These are phyloP conservation scores for Alternaria sp. DNA, from an alignment of 2,329 filamentous ascomycete genomes.

Conservation along the genomic window DNA sequence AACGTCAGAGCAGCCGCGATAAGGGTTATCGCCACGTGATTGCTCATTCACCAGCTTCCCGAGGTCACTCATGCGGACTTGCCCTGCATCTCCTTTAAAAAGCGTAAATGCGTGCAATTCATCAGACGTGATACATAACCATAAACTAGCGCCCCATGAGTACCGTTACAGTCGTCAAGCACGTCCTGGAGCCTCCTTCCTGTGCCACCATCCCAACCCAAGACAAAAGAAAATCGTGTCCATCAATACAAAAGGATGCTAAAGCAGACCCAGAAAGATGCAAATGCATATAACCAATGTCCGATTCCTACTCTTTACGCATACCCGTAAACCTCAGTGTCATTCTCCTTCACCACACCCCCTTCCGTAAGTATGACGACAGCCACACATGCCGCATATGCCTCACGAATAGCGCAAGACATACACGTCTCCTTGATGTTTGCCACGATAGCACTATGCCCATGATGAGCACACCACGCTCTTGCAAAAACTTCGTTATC, in stretches of 20 bases:
- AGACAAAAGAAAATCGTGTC: conserved; percentile 11
- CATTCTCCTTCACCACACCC: conserved; percentile 56
- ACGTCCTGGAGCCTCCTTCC: background rate
- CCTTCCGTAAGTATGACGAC: conserved; percentile 71
- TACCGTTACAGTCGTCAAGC: conserved; percentile 23
- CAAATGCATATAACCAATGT: conserved; percentile 12
- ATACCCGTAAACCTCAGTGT: conserved; percentile 41
- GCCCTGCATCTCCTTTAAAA: background rate
- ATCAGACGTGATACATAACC: conserved; percentile 39
- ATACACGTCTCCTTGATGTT: conserved; percentile 75
- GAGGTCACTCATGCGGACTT: background rate
- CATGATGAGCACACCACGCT: conserved; percentile 81
- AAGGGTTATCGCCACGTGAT: conserved; percentile 27
- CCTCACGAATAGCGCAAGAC: conserved; percentile 77
- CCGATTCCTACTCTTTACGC: conserved; percentile 13
- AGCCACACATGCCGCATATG: conserved; percentile 76
- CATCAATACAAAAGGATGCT: conserved; percentile 5
- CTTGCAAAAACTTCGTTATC: conserved; percentile 81
- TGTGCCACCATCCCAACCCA: conserved; percentile 1
- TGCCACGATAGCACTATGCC: conserved; percentile 74
- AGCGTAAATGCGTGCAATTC: conserved; percentile 33
- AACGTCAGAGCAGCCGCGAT: conserved; percentile 15
- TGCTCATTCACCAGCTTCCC: background rate
- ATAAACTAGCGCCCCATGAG: conserved; percentile 10
- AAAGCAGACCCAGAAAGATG: conserved; percentile 12